Evolutionary conservation across 176 grass and related monocot genomes (phyloP).

Genomic region (Phoenix dactylifera): DNA sequence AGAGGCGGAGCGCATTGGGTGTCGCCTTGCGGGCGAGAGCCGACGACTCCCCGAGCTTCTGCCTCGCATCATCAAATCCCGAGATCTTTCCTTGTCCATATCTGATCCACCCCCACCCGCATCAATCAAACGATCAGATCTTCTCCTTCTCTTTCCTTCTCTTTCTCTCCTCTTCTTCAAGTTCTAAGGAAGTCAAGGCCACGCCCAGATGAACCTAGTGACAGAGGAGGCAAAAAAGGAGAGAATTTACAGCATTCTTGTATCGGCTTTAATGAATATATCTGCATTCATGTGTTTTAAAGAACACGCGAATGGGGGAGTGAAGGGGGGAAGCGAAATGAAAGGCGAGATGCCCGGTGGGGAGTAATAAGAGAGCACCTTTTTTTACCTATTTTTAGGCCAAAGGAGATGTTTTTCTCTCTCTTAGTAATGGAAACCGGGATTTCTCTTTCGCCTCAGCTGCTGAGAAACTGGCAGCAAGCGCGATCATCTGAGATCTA

Average conservation of each 20-base stretch:
- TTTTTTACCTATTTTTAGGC: not conserved
- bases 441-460: not conserved
- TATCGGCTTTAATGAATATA: not conserved
- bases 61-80: conserved; percentile 16
- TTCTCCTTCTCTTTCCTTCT: not conserved
- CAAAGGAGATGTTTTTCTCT: not conserved
- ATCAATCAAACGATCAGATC: not conserved
- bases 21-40: conserved; percentile 10
- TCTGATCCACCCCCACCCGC: conserved; percentile 4
- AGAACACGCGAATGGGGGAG: not conserved
- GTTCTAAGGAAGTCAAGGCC: not conserved
- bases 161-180: not conserved
- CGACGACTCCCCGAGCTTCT: conserved; percentile 12
- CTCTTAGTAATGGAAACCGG: not conserved
- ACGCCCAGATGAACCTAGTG: not conserved
- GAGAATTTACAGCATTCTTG: not conserved
- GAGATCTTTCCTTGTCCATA: conserved; percentile 15
- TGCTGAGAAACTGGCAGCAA: not conserved
- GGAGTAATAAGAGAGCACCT: not conserved
- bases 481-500: not conserved
- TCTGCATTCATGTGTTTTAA: not conserved
- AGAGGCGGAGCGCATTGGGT: not conserved
- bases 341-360: not conserved
- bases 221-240: not conserved
- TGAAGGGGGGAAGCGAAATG: not conserved